A percentile compares a stretch with the other conserved stretches of the same genome.
These are phyloP conservation scores for Crithidia acanthocephali DNA, from an alignment of 208 protist genomes.

Conservation along the genomic window DNA sequence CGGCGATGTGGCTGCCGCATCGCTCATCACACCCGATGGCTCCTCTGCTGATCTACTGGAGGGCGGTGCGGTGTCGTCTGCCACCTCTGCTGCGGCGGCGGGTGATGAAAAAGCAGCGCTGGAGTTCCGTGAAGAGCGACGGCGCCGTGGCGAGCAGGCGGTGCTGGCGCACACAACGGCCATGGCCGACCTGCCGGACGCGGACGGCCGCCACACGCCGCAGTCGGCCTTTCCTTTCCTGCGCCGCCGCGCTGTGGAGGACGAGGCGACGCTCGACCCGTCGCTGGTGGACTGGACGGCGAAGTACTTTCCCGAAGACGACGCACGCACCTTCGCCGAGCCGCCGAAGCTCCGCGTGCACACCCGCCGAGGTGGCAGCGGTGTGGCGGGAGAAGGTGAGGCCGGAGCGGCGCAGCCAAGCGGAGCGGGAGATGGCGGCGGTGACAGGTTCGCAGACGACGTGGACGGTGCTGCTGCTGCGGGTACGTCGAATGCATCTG, in stretches of 20 bases:
- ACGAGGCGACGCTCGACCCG: slow-evolving; percentile 73
- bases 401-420: neutral
- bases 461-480: neutral
- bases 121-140: slow-evolving; percentile 45
- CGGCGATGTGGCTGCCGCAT: neutral
- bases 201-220: slow-evolving; percentile 29
- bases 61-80: neutral
- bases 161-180: slow-evolving; percentile 64
- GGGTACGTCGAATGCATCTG: neutral
- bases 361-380: neutral
- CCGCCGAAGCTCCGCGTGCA: slow-evolving; percentile 62
- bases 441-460: neutral
- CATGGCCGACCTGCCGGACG: slow-evolving; percentile 48
- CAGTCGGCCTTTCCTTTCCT: slow-evolving; percentile 86
- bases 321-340: slow-evolving; percentile 60
- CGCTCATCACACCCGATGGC: neutral
- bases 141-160: slow-evolving; percentile 54
- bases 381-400: neutral
- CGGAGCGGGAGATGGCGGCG: neutral
- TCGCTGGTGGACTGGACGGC: slow-evolving; percentile 92
- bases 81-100: neutral
- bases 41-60: neutral
- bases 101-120: slow-evolving; percentile 23
- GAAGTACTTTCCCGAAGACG: slow-evolving; percentile 89
- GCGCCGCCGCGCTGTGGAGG: slow-evolving; percentile 76